Evolutionary conservation across 2,329 filamentous ascomycete species (phyloP).

Genomic region (Coniochaeta sp.): DNA sequence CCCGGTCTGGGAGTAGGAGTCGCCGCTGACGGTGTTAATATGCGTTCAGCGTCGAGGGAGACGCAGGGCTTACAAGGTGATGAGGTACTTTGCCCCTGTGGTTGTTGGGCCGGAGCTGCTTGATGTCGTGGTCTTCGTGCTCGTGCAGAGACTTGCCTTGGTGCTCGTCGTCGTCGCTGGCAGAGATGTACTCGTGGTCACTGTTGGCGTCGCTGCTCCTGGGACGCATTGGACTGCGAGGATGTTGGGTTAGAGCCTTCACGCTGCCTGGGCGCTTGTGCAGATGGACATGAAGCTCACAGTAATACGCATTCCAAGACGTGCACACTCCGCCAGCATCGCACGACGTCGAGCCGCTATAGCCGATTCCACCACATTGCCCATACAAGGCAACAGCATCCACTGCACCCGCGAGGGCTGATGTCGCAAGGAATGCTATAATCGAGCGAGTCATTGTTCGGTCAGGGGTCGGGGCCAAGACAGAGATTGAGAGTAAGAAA

Average conservation of each 20-base stretch:
- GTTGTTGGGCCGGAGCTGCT: slow-evolving; percentile 1
- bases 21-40: slow-evolving; percentile 31
- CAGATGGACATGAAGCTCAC: slow-evolving; percentile 3
- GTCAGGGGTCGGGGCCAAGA: not conserved
- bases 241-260: not conserved
- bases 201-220: not conserved
- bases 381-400: slow-evolving; percentile 6
- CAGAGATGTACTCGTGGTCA: not conserved
- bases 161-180: slow-evolving; percentile 3
- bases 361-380: slow-evolving; percentile 12
- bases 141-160: slow-evolving; percentile 2
- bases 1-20: slow-evolving; percentile 53
- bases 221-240: slow-evolving; percentile 12
- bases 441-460: not conserved
- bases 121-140: slow-evolving; percentile 5
- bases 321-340: slow-evolving; percentile 8
- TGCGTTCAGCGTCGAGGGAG: not conserved
- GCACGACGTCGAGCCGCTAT: slow-evolving; percentile 8
- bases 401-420: slow-evolving; percentile 4
- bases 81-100: slow-evolving; percentile 24
- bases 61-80: slow-evolving; percentile 28
- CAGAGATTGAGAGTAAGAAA: not conserved
- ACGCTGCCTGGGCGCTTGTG: too few relatives aligned
- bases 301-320: slow-evolving; percentile 11
- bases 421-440: not conserved